A percentile compares a stretch with the other conserved stretches of the same genome.
phyloP scores from a whole-genome alignment of 2,329 filamentous ascomycete species.

The Volutella citrinella region DNA sequence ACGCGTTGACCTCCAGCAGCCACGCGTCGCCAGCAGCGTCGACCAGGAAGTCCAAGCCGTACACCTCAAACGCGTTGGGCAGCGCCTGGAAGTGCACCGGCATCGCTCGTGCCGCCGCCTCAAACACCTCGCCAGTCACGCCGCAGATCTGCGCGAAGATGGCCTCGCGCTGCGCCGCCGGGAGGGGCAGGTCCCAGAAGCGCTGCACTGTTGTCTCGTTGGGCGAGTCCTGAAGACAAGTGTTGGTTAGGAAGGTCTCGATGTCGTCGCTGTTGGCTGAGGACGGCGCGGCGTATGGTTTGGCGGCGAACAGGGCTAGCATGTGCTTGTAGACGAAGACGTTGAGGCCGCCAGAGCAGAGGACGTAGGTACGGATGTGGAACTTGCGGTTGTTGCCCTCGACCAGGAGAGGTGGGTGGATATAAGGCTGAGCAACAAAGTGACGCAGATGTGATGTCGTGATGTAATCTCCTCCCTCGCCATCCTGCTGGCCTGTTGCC shows the following conservation, averaged over 20 bases:
- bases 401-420: conserved; percentile 76
- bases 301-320: conserved; percentile 87
- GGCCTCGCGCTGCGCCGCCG: conserved; percentile 52
- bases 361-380: conserved; percentile 89
- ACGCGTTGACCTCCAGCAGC: conserved; percentile 91
- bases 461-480: conserved; percentile 53
- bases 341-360: conserved; percentile 72
- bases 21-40: conserved; percentile 63
- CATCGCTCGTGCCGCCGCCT: conserved; percentile 81
- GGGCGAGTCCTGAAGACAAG: conserved; percentile 73
- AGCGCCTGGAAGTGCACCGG: conserved; percentile 88
- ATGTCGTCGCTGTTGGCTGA: conserved; percentile 47
- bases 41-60: conserved; percentile 86
- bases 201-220: conserved; percentile 63
- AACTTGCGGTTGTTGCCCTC: conserved; percentile 74
- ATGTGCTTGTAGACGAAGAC: conserved; percentile 87
- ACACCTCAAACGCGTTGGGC: conserved; percentile 87
- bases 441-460: conserved; percentile 89
- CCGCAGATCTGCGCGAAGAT: conserved; percentile 72
- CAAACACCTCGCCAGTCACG: conserved; percentile 75
- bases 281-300: conserved; percentile 67
- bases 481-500: conserved; percentile 27
- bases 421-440: conserved; percentile 94
- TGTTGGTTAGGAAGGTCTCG: conserved; percentile 85
- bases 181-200: conserved; percentile 66